Evolutionary conservation across 371 early-diverging fungal genomes (phyloP), one percentile per base, ranked within the genome.

Genomic region (Saksenaea vasiformis): DNA sequence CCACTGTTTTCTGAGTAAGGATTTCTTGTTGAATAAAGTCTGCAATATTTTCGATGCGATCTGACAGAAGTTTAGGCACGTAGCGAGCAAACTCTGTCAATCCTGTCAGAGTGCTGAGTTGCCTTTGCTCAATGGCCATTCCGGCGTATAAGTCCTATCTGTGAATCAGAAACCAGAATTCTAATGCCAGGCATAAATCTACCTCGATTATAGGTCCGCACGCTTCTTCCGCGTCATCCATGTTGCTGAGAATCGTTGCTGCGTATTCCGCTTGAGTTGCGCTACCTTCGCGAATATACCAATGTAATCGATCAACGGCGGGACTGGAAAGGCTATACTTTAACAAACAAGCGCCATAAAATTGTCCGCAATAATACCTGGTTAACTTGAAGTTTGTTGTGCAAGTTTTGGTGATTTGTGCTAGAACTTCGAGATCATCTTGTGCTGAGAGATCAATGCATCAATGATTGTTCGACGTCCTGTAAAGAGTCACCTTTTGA

Each of bases 11-110:
- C 27, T 72, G 78, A 62, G 78, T 55, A 53, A 92, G 66, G 17
- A 92, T 58, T 9, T 84, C 78, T 22, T 82, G 79, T 59, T 89
- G 76, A 8, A 91, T 74, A 54, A 91, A 88, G 13, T 82, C 75
- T 9, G 82, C 61, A 1, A 88, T 67, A 3, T 65, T 54, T 1
- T 74, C 71, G 26, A 84, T 78, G 41, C 78, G 53, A 10, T 53
- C 43, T 34, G 84, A 84, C 31, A 88, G 79, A 1, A 72, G 68
- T 24, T 69, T 60, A 17, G 85, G 81, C 3, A 78, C 36, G 60
- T 90, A 84, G 22, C 82, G 66, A 0, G 86, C 88, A 54, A 92
- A 71, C 61, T 90, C 82, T 1, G 80, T 75, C 26, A 91, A 65
- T 15, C 80, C 71, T 17, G 80, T 63, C 7, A 93, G 72, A 37